phyloP scores from a whole-genome alignment of 805 yeast genomes.

The Ogataea allantospora region DNA sequence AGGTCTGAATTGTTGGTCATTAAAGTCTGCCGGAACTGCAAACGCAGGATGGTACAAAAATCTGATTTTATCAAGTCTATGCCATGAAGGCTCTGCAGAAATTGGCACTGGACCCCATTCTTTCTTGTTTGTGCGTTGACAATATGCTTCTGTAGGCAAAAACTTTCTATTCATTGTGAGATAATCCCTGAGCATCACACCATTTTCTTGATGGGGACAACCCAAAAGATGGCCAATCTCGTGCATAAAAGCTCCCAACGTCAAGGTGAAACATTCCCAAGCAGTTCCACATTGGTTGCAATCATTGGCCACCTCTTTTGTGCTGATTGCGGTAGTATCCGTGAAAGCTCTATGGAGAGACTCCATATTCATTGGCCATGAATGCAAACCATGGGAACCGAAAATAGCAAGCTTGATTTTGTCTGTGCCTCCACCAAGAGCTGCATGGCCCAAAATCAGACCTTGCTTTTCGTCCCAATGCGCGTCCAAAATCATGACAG shows the following conservation, averaged over 20 bases:
- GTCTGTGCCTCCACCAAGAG: slow-evolving; percentile 84
- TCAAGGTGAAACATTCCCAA: slow-evolving; percentile 87
- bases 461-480: slow-evolving; percentile 68
- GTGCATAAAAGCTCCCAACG: slow-evolving; percentile 92
- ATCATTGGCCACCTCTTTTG: slow-evolving; percentile 84
- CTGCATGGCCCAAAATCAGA: slow-evolving; percentile 83
- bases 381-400: slow-evolving; percentile 88
- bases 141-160: slow-evolving; percentile 62
- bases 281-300: slow-evolving; percentile 76
- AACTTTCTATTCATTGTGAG: slow-evolving; percentile 78
- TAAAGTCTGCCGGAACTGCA: slow-evolving; percentile 60
- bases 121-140: slow-evolving; percentile 48
- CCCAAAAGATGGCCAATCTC: slow-evolving; percentile 92
- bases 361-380: slow-evolving; percentile 89
- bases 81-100: slow-evolving; percentile 81
- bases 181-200: slow-evolving; percentile 90
- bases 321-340: slow-evolving; percentile 66
- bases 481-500: slow-evolving; percentile 80
- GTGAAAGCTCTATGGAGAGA: slow-evolving; percentile 64
- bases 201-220: slow-evolving; percentile 86
- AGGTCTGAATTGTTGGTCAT: slow-evolving; percentile 41
- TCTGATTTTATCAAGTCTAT: slow-evolving; percentile 73
- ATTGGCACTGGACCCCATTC: slow-evolving; percentile 53
- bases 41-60: slow-evolving; percentile 82
- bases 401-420: slow-evolving; percentile 79